Evolutionary conservation across 352 stramenopile species (phyloP), one percentile per base, ranked within the genome.

Genomic region (Phytophthora capsici): DNA sequence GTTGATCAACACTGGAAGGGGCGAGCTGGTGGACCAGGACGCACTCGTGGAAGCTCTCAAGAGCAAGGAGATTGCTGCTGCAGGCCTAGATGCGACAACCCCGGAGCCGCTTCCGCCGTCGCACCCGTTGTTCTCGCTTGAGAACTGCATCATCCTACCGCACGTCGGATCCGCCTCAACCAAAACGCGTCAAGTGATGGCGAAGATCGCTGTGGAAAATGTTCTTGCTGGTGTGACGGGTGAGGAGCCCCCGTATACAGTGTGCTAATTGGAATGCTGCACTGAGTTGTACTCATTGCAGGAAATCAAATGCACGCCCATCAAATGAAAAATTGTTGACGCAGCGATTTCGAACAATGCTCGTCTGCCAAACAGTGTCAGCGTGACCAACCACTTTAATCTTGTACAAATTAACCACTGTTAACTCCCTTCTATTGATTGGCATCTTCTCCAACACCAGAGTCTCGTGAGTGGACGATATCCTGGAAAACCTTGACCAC

Each of bases 1-100:
- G 48, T 70, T 98, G 32, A 84, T 98, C 48, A 98, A 98, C 69
- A 97, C 94, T 51, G 88, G 88, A 37, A 78, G 93, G 23, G 93
- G 93, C 26, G 90, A 93, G 36, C 79, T 98, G 62, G 83, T 98
- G 30, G 88, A 97, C 63, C 92, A 96, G 58, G 80, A 91, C 10
- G 82, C 84, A 26, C 77, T 93, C 13, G 49, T 74, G 22, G 41
- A 78, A 3, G 82, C 82, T 14, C 66, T 93, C 12, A 36, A 38
- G 17, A 70, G 43, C 19, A 67, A 77, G 23, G 26, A 54, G 48
- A 85, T 92, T 26, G 79, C 77, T 4, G 77, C 67, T 0, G 83
- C 83, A 4, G 83, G 73, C 17, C 71, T 98, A 30, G 93, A 98
- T 63, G 93, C 95, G n/a, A 97, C 91, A 13, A 82, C 80, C 26